Percentiles rank a stretch among this genome's conserved stretches.
Evolutionary conservation across 2,329 filamentous ascomycete species (phyloP).

Genomic region (Fusarium ramigenum): DNA sequence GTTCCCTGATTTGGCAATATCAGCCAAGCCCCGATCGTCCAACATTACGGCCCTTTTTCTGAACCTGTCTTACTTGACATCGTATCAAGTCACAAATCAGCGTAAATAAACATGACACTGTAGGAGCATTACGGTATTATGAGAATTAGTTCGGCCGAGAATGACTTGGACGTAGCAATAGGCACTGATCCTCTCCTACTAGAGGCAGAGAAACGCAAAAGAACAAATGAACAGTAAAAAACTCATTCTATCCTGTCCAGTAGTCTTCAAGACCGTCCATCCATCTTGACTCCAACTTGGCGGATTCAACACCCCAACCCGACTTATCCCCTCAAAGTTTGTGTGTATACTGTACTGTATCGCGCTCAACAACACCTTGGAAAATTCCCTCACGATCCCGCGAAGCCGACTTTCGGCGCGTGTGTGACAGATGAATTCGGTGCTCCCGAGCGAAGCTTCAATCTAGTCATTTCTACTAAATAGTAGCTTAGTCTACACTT

Average conservation of each 20-base stretch:
- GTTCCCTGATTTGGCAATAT: not conserved
- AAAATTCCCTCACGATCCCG: slow-evolving; percentile 29
- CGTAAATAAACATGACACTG: not conserved
- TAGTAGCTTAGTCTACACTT: not conserved
- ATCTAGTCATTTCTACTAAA: not conserved
- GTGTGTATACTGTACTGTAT: slow-evolving; percentile 1
- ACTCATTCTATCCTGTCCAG: slow-evolving; percentile 11
- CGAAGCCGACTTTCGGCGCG: slow-evolving; percentile 9
- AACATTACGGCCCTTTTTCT: slow-evolving; percentile 13
- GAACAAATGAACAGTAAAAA: slow-evolving; percentile 1
- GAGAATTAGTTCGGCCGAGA: not conserved
- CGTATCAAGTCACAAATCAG: not conserved
- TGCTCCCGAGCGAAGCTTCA: slow-evolving; percentile 12
- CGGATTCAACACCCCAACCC: slow-evolving; percentile 35
- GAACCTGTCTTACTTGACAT: slow-evolving; percentile 17
- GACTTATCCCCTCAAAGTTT: slow-evolving; percentile 3
- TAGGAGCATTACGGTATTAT: not conserved
- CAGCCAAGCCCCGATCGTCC: slow-evolving; percentile 16
- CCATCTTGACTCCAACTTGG: slow-evolving; percentile 34
- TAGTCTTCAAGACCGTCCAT: slow-evolving; percentile 28
- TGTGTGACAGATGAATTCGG: slow-evolving; percentile 5
- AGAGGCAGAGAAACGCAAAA: not conserved
- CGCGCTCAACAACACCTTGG: slow-evolving; percentile 22
- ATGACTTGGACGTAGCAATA: not conserved
- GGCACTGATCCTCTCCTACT: slow-evolving; percentile 9